Evolutionary conservation across 2,329 filamentous ascomycete genomes (phyloP).

Genomic region (Coleophoma eucalyptorum): DNA sequence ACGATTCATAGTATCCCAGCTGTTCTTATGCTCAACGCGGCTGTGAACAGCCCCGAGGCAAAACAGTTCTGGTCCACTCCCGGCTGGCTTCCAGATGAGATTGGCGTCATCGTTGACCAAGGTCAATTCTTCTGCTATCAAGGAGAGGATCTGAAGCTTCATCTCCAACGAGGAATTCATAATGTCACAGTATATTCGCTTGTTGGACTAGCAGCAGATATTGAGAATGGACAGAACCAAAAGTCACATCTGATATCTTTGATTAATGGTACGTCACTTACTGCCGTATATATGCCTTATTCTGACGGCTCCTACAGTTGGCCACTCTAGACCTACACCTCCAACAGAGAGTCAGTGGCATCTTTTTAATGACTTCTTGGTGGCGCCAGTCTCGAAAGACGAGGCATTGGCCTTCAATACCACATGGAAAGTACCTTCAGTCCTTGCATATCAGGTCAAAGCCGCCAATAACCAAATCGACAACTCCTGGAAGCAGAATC

Average conservation of each 20-base stretch:
- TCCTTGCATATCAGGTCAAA: slow-evolving; percentile 83
- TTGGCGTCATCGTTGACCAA: slow-evolving; percentile 85
- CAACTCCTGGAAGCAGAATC: slow-evolving; percentile 75
- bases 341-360: slow-evolving; percentile 77
- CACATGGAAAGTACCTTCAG: slow-evolving; percentile 87
- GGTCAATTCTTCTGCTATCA: slow-evolving; percentile 96
- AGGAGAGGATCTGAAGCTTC: slow-evolving; percentile 79
- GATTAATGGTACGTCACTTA: slow-evolving; percentile 65
- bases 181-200: slow-evolving; percentile 88
- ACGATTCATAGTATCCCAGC: slow-evolving; percentile 77
- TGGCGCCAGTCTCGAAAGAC: slow-evolving; percentile 72
- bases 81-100: slow-evolving; percentile 89
- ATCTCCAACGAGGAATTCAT: slow-evolving; percentile 74
- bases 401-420: slow-evolving; percentile 89
- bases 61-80: slow-evolving; percentile 83
- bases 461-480: slow-evolving; percentile 78
- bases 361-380: slow-evolving; percentile 95
- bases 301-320: slow-evolving; percentile 41
- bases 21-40: slow-evolving; percentile 86
- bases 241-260: slow-evolving; percentile 89
- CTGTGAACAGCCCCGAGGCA: slow-evolving; percentile 67
- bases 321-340: slow-evolving; percentile 57
- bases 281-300: neutral
- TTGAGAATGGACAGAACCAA: slow-evolving; percentile 79
- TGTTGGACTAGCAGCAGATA: slow-evolving; percentile 84